These are phyloP conservation scores for Aeschynomene evenia DNA, from an alignment of 306 rosid genomes.

Conservation along the genomic window DNA sequence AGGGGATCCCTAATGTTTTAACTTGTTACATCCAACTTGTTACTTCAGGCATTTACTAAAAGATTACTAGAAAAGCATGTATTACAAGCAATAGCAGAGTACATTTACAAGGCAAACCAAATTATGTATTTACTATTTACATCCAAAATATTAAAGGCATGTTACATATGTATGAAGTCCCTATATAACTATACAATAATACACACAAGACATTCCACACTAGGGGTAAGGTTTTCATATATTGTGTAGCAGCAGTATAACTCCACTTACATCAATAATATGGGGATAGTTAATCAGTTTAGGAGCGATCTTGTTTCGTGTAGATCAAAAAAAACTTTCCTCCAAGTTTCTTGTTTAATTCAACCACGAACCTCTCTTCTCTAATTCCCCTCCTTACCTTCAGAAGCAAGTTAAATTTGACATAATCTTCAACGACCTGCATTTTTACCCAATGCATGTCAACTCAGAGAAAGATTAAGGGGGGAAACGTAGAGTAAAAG, in stretches of 20 bases:
- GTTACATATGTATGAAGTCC: background rate
- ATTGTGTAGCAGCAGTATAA: background rate
- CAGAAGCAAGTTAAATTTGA: conserved; percentile 41
- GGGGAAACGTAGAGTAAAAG: background rate
- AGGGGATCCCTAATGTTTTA: no score
- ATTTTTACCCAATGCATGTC: conserved; percentile 16
- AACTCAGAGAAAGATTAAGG: background rate
- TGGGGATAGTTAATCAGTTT: background rate
- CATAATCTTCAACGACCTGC: conserved; percentile 53
- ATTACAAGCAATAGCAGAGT: background rate
- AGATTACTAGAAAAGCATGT: background rate
- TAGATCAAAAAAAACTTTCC: conserved; percentile 32
- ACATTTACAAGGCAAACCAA: background rate
- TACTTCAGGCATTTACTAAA: background rate
- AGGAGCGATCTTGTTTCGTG: conserved; percentile 31
- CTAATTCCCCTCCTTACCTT: conserved; percentile 39
- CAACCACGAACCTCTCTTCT: conserved; percentile 39
- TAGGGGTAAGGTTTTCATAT: background rate
- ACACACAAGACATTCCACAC: background rate
- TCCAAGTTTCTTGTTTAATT: conserved; percentile 35
- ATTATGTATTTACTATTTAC: conserved; percentile 12
- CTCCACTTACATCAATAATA: conserved; percentile 3
- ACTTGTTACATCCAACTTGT: background rate
- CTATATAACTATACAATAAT: conserved; percentile 11
- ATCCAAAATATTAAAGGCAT: background rate